Evolutionary conservation across 1,284 basidiomycete genomes (phyloP), one percentile per base, ranked within the genome.

Genomic region (Sphaerobolus stellatus): DNA sequence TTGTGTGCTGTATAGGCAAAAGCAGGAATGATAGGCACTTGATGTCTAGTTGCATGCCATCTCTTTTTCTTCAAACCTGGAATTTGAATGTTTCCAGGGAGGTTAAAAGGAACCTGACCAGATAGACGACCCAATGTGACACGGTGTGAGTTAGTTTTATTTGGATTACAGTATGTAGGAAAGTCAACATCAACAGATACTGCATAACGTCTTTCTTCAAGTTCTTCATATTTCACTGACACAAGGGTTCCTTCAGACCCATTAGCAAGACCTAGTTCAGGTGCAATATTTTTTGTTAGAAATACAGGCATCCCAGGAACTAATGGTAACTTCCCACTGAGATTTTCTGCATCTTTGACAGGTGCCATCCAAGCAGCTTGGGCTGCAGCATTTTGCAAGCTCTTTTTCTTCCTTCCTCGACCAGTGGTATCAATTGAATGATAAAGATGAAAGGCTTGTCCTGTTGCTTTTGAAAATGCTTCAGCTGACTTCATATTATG

Each of bases 1-100:
- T 49, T 49, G 34, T 49, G 29, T 13, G 48, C 27, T 8, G 48
- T 49, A 33, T 31, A 49, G 16, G 48, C 29, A 33, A 49, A 49
- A 6, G 22, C 48, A 5, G 29, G 48, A 16, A 49, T 49, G 5
- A 49, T 34, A 6, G 48, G 29, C 16, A 49, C 13, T 20, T 49
- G 48, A 33, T 33, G 14, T 9, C 30, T 24, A 22, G 48, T 49
- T 5, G 29, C 48, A 14, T 28, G 25, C 18, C 34, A 49, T 9
- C 7, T 6, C 25, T 43, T 43, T 8, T 43, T 43, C 25, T 7
- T 43, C n/a, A n/a, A n/a, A n/a, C n/a, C n/a, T n/a, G n/a, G n/a
- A 11, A 13, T 8, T 9, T 22, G 9, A 16, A 22, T 8, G 24
- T 9, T 11, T 13, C 29, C 30, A 5, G 48, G 31, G 7, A 49